These are phyloP conservation scores for Rhodotorula babjevae DNA, from an alignment of 768 basidiomycete species.

Conservation along the genomic window DNA sequence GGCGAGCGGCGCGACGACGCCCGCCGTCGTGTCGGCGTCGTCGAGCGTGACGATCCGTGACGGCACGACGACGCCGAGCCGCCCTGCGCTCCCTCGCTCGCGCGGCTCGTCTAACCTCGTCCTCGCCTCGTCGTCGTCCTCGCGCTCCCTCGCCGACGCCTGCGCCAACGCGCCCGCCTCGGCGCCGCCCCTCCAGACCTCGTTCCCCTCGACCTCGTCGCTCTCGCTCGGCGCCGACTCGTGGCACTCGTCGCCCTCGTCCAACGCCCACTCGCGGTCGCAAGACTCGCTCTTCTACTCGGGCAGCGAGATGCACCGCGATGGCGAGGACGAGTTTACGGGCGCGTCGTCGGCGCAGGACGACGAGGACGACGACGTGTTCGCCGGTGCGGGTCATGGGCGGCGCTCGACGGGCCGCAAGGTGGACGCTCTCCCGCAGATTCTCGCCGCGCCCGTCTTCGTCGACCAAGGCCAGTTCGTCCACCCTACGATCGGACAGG, in stretches of 20 bases:
- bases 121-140: background rate
- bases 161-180: background rate
- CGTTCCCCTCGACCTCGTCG: background rate
- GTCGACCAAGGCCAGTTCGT: background rate
- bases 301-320: conserved; percentile 12
- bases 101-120: background rate
- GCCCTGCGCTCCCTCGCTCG: background rate
- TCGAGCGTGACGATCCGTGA: background rate
- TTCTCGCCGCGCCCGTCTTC: background rate
- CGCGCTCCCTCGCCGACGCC: background rate
- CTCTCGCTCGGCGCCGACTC: background rate
- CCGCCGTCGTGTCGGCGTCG: background rate
- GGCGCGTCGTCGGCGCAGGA: conserved; percentile 1
- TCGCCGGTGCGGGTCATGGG: background rate
- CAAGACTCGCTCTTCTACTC: conserved; percentile 7
- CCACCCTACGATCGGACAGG: background rate
- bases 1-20: background rate
- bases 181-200: too few species aligned
- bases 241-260: conserved; percentile 5
- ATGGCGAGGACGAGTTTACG: background rate
- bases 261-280: conserved; percentile 1
- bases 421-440: background rate
- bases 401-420: background rate
- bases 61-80: background rate
- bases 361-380: background rate